These are phyloP conservation scores for Lachancea sp. DNA, from an alignment of 805 yeast genomes.

Conservation along the genomic window DNA sequence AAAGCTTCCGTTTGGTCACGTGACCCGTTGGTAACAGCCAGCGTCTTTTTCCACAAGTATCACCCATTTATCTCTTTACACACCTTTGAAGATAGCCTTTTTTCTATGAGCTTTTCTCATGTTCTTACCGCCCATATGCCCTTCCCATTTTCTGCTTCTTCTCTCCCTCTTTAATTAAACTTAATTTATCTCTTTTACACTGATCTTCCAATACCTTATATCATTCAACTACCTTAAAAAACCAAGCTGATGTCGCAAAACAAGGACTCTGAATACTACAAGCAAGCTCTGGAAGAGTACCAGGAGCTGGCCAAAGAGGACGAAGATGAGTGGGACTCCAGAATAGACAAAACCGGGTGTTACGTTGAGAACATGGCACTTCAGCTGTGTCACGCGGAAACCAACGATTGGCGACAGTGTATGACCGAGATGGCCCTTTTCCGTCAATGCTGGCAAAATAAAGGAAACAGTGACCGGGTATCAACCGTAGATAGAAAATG, in stretches of 20 bases:
- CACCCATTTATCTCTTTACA: no score
- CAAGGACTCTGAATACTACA: conserved; percentile 19
- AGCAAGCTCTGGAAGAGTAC: conserved; percentile 28
- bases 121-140: not conserved
- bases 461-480: conserved; percentile 48
- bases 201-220: not conserved
- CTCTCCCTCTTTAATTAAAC: not conserved
- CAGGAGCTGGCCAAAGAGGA: conserved; percentile 40
- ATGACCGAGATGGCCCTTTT: conserved; percentile 58
- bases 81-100: no score
- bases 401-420: conserved; percentile 76
- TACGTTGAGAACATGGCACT: conserved; percentile 60
- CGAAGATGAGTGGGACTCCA: conserved; percentile 69
- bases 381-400: conserved; percentile 75
- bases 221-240: not conserved
- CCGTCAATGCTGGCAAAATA: conserved; percentile 54
- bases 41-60: not conserved
- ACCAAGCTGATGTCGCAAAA: not conserved
- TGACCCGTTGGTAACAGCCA: no score
- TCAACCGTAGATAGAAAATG: conserved; percentile 22
- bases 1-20: no score
- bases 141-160: not conserved
- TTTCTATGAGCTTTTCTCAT: no score
- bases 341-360: conserved; percentile 74
- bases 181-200: not conserved